Evolutionary conservation across 164 flowering plant genomes (phyloP).

Genomic region (Piper longum): DNA sequence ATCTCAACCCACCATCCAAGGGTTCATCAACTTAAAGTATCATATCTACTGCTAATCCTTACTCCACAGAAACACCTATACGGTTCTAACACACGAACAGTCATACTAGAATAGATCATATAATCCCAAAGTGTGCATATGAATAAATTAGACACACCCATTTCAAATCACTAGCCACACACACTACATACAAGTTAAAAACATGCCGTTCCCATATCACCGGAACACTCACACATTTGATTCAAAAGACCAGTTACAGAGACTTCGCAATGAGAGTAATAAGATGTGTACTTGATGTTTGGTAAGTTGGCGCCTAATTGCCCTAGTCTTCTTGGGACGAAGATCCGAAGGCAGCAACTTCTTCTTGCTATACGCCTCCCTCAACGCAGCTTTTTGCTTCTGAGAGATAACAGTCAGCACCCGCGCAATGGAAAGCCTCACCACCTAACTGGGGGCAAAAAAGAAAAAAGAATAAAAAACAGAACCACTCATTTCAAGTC

Average conservation of each 20-base stretch:
- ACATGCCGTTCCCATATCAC: no score
- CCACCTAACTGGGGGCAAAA: slow-evolving; percentile 49
- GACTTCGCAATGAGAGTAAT: neutral
- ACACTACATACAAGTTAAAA: no score
- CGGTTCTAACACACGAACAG: no score
- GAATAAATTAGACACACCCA: no score
- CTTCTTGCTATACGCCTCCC: slow-evolving; percentile 67
- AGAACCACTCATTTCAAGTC: neutral
- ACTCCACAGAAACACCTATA: no score
- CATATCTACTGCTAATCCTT: no score
- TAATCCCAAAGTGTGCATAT: no score
- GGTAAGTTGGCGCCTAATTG: slow-evolving; percentile 64
- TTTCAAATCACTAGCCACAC: no score
- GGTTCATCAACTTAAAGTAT: no score
- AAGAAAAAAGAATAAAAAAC: neutral
- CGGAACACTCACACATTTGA: neutral
- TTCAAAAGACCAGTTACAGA: no score
- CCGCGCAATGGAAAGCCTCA: slow-evolving; percentile 62
- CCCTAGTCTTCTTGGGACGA: slow-evolving; percentile 81
- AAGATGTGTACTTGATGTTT: slow-evolving; percentile 50
- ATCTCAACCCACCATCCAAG: no score
- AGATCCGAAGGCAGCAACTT: slow-evolving; percentile 65
- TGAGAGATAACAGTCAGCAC: slow-evolving; percentile 73
- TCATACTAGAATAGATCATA: no score
- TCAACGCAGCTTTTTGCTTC: slow-evolving; percentile 63